These are phyloP conservation scores for Blastomyces parvus DNA, from an alignment of 2,329 filamentous ascomycete species.

Conservation along the genomic window DNA sequence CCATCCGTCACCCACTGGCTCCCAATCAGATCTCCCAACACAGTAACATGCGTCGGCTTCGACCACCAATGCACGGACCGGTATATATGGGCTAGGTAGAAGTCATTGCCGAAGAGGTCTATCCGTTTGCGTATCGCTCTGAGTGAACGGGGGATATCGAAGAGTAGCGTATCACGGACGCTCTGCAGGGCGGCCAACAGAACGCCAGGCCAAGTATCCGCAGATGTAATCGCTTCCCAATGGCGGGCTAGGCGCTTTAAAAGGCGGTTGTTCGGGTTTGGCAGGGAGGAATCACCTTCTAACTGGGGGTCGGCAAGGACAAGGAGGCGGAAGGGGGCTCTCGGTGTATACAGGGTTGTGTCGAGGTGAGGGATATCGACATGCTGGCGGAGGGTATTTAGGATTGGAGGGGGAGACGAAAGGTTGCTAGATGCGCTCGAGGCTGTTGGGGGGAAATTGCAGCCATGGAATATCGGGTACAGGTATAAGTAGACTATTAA, in stretches of 20 bases:
- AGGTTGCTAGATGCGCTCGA: constrained; percentile 7
- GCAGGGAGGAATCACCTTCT: constrained; percentile 81
- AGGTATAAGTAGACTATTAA: constrained; percentile 74
- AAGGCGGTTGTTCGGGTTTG: constrained; percentile 39
- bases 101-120: constrained; percentile 88
- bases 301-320: constrained; percentile 87
- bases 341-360: constrained; percentile 18
- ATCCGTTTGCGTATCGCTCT: constrained; percentile 65
- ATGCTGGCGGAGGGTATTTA: constrained; percentile 33
- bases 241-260: constrained; percentile 35
- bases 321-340: constrained; percentile 74
- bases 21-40: constrained; percentile 83
- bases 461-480: constrained; percentile 71
- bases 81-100: constrained; percentile 89
- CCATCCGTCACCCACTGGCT: constrained; percentile 87
- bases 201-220: constrained; percentile 10
- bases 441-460: constrained; percentile 57
- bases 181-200: constrained; percentile 17
- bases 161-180: constrained; percentile 40
- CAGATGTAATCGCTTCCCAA: constrained; percentile 22
- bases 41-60: constrained; percentile 72
- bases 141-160: constrained; percentile 60
- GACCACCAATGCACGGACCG: constrained; percentile 75
- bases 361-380: constrained; percentile 16
- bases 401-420: constrained; percentile 19